Evolutionary conservation across 1,139 yeast species (phyloP), one percentile per base, ranked within the genome.

Genomic region (Yamadazyma jaroonii): DNA sequence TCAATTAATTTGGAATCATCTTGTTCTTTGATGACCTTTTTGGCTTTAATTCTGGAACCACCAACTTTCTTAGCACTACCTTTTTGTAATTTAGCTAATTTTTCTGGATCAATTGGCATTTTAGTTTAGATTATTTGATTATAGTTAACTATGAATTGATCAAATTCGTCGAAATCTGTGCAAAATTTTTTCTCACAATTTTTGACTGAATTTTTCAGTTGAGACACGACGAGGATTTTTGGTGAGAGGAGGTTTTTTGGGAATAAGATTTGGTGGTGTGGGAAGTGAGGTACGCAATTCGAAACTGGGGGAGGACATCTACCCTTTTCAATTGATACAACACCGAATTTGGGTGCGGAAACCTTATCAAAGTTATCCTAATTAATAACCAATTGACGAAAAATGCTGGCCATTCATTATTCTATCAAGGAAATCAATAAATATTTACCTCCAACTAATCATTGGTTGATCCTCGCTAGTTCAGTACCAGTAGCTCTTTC

Each of bases 1-100:
- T 84, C 87, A 71, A 88, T 92, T 68, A 92, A 78, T 72, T 89
- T 88, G 70, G 90, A 77, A 74, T 89, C 94, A 56, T 86, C 95
- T 56, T 81, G 88, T 62, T 84, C 92, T 49, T 74, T 61, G 60
- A 77, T 73, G 65, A 62, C 74, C 75, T 81, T 81, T 72, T 78
- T 84, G 66, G 83, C 80, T 73, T 78, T 84, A 62, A 81, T 84
- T 82, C 96, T 87, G 71, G 81, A 79, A 71, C 95, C 96, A 68
- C 90, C 94, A 56, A 84, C 84, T 67, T 82, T 84, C 77, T 79
- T 81, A 65, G 72, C 66, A 49, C 82, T 67, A 48, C 79, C 70
- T 64, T 84, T 82, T 71, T 84, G 89, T 66, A 84, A 76, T 70
- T 83, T 84, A 57, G 90, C 92, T 74, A 84, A 75, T 70, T 84